A percentile compares a stretch with the other conserved stretches of the same genome.
These are phyloP conservation scores for Carex sylvatica DNA, from an alignment of 202 grass and related monocot genomes.

Conservation along the genomic window DNA sequence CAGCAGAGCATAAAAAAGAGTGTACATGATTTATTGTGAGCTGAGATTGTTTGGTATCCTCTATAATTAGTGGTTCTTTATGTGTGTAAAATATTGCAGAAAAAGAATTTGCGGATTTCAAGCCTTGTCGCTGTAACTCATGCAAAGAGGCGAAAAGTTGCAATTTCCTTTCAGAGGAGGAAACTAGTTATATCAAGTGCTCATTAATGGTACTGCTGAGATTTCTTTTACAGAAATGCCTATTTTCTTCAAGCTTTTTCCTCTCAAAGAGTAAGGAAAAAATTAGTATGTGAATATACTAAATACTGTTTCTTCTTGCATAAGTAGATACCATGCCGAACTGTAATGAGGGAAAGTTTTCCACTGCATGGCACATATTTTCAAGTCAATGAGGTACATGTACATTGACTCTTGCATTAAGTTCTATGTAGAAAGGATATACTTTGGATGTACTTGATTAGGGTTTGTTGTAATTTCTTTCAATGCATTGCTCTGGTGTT, in stretches of 20 bases:
- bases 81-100: conserved; percentile 18
- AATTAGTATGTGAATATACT: background rate
- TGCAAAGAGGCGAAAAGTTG: conserved; percentile 50
- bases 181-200: conserved; percentile 65
- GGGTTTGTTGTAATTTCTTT: background rate
- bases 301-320: background rate
- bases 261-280: background rate
- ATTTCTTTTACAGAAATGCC: background rate
- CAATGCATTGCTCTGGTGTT: background rate
- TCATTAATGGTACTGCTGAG: conserved; percentile 64
- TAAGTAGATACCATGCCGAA: conserved; percentile 83
- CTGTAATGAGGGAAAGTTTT: conserved; percentile 84
- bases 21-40: background rate
- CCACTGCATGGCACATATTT: conserved; percentile 97
- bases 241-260: background rate
- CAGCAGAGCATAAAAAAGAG: background rate
- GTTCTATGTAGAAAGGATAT: background rate
- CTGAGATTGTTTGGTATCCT: background rate
- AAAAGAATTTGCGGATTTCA: background rate
- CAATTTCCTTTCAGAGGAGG: conserved; percentile 42
- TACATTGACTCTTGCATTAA: background rate
- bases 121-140: conserved; percentile 36
- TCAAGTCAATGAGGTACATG: conserved; percentile 88
- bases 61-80: background rate
- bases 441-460: conserved; percentile 3